phyloP scores from a whole-genome alignment of 257 asterid genomes.

The Solanum rostratum region DNA sequence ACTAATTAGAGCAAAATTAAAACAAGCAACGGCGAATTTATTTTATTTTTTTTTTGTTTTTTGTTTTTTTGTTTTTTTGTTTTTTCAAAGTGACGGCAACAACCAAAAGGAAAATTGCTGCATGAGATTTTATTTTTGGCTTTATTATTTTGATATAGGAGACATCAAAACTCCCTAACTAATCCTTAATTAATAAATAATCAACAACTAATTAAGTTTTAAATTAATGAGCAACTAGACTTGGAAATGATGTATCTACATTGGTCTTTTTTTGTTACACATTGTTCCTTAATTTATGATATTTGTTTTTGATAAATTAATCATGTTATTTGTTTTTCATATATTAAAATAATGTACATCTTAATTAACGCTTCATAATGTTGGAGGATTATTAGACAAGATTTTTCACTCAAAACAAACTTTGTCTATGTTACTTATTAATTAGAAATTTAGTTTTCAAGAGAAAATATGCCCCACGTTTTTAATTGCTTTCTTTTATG shows the following conservation, averaged over 20 bases:
- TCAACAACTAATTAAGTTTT: not conserved
- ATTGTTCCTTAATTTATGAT: not conserved
- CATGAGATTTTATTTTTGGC: not conserved
- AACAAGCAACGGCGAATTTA: not conserved
- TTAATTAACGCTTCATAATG: not conserved
- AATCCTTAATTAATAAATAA: not conserved
- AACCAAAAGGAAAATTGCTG: not conserved
- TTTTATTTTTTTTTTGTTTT: no score
- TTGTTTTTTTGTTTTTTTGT: no score
- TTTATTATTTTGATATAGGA: not conserved
- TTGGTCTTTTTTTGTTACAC: not conserved
- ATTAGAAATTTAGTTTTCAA: not conserved
- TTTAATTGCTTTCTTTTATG: not conserved
- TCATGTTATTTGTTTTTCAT: not conserved
- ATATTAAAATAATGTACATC: not conserved
- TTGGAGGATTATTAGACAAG: not conserved
- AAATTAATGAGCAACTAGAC: not conserved
- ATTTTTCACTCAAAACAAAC: not conserved
- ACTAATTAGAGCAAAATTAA: not conserved
- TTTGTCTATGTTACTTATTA: not conserved
- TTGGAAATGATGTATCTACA: not conserved
- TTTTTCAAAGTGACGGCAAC: not conserved
- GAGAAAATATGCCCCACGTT: not conserved
- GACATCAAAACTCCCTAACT: not conserved
- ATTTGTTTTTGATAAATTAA: not conserved